Percentiles rank a stretch among this genome's conserved stretches.
Conservation (phyloP, 768 basidiomycete genomes). For the Pholiota conissans region DNA sequence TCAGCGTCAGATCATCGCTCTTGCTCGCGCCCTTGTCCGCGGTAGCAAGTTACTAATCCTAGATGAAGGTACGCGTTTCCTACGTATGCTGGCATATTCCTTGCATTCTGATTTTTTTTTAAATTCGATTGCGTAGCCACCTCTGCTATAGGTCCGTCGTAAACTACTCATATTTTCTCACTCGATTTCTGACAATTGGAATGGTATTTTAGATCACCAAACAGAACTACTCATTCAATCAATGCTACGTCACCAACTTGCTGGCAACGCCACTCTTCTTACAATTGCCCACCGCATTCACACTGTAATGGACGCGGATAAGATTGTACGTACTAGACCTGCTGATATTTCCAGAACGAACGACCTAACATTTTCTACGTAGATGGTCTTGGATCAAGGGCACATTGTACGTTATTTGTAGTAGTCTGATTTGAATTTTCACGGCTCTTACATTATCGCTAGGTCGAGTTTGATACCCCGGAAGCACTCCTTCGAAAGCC, state of each 20-base stretch:
- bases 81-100: no score
- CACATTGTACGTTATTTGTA: not conserved
- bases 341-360: not conserved
- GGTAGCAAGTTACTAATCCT: conserved; percentile 58
- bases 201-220: not conserved
- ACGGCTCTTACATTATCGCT: not conserved
- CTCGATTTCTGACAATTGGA: not conserved
- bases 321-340: not conserved
- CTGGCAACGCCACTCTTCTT: not conserved
- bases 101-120: not conserved
- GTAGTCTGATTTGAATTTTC: not conserved
- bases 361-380: not conserved
- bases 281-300: conserved; percentile 3
- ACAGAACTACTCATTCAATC: conserved; percentile 1
- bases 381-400: conserved; percentile 2
- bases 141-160: conserved; percentile 2
- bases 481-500: not conserved
- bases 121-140: not conserved
- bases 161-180: no score
- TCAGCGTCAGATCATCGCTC: conserved; percentile 67
- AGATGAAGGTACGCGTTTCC: conserved; percentile 40
- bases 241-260: not conserved
- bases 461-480: conserved; percentile 3
- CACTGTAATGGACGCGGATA: conserved; percentile 4
- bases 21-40: conserved; percentile 56